phyloP scores from a whole-genome alignment of 768 basidiomycete species.

The Mycena latifolia region DNA sequence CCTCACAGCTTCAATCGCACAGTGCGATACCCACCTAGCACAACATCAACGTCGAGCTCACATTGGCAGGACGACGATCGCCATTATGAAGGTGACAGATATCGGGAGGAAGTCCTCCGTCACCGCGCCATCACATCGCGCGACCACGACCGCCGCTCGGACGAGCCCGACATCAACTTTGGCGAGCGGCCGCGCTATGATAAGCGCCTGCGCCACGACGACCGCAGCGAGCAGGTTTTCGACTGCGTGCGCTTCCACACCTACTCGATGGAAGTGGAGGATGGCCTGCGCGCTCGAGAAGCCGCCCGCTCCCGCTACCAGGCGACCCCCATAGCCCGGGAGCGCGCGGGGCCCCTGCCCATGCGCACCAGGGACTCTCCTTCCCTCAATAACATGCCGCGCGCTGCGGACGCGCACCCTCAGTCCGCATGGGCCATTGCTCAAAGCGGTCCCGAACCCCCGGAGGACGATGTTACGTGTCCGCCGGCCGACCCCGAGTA shows the following conservation, averaged over 20 bases:
- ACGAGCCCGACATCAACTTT: not conserved
- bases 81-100: not conserved
- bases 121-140: constrained; percentile 1
- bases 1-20: too few relatives aligned
- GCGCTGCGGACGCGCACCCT: constrained; percentile 5
- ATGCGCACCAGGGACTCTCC: not conserved
- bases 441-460: not conserved
- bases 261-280: too few relatives aligned
- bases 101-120: not conserved
- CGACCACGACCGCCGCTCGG: not conserved
- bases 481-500: not conserved
- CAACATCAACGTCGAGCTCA: too few relatives aligned
- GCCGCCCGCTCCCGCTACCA: too few relatives aligned
- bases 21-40: too few relatives aligned
- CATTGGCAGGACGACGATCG: not conserved
- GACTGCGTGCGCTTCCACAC: not conserved
- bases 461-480: not conserved
- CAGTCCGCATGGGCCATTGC: constrained; percentile 4
- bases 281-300: too few relatives aligned
- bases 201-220: not conserved
- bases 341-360: too few relatives aligned
- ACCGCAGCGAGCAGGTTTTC: too few relatives aligned
- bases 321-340: too few relatives aligned
- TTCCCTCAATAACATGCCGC: not conserved
- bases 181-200: not conserved